A percentile compares a stretch with the other conserved stretches of the same genome.
Conservation (phyloP, 805 yeast species). For the Sporopachydermia lactativora region DNA sequence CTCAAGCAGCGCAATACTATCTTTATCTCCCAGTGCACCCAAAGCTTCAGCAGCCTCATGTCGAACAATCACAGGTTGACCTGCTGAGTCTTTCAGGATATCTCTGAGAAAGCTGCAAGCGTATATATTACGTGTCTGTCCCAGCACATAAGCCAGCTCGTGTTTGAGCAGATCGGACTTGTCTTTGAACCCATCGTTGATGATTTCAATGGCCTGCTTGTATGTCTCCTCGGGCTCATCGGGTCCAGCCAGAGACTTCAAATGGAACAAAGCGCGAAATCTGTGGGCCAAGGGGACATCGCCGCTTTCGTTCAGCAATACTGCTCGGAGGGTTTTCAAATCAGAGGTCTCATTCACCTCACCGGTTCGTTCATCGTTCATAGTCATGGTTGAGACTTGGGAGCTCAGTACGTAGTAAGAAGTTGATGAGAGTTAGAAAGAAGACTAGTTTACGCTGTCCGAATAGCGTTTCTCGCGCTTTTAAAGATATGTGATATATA, state of each 20-base stretch:
- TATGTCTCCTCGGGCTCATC: slow-evolving; percentile 30
- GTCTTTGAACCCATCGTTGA: slow-evolving; percentile 71
- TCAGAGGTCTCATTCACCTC: slow-evolving; percentile 2
- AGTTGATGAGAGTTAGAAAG: too few relatives aligned
- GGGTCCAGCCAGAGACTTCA: slow-evolving; percentile 77
- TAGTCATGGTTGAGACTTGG: too few relatives aligned
- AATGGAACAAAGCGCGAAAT: slow-evolving; percentile 86
- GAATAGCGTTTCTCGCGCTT: too few relatives aligned
- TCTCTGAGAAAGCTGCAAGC: slow-evolving; percentile 66
- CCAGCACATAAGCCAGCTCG: slow-evolving; percentile 94
- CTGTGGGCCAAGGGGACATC: slow-evolving; percentile 67
- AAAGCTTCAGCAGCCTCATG: slow-evolving; percentile 99
- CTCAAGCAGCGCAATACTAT: slow-evolving; percentile 51
- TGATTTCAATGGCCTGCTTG: slow-evolving; percentile 59
- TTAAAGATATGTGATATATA: too few relatives aligned
- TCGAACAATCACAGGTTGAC: slow-evolving; percentile 91
- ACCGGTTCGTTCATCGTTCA: slow-evolving; percentile 15
- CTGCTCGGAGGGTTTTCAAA: slow-evolving; percentile 60
- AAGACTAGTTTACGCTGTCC: too few relatives aligned
- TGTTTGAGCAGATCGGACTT: slow-evolving; percentile 86
- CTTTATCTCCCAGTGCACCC: slow-evolving; percentile 84
- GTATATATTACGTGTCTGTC: slow-evolving; percentile 77
- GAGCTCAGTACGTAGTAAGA: too few relatives aligned
- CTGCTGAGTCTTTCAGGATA: slow-evolving; percentile 44
- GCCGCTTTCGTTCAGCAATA: slow-evolving; percentile 51